These are phyloP conservation scores for Citrullus mucosospermus DNA, from an alignment of 306 rosid genomes.

Conservation along the genomic window DNA sequence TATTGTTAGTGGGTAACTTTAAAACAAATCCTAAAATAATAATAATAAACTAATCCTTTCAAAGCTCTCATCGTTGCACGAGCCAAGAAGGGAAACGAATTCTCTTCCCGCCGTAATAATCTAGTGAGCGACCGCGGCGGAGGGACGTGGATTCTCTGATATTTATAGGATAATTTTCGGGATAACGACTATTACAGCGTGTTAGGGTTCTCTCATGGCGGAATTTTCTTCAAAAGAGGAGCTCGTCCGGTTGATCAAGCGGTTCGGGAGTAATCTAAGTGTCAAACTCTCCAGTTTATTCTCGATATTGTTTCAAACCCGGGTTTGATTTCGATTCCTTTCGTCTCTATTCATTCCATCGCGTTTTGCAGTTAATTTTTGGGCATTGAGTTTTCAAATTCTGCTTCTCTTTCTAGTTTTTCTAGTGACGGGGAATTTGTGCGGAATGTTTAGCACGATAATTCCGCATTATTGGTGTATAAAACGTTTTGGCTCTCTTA, in stretches of 20 bases:
- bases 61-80: background rate
- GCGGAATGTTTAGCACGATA: background rate
- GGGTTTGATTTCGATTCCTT: constrained; percentile 23
- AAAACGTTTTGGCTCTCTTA: background rate
- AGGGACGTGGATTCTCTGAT: background rate
- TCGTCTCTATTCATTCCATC: background rate
- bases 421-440: background rate
- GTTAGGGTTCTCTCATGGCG: constrained; percentile 29
- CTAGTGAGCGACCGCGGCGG: background rate
- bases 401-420: constrained; percentile 10
- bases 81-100: background rate
- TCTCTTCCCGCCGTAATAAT: background rate
- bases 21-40: too few species aligned
- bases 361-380: background rate
- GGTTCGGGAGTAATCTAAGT: constrained; percentile 53
- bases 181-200: background rate
- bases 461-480: background rate
- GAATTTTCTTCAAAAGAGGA: constrained; percentile 66
- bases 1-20: too few species aligned
- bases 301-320: constrained; percentile 37
- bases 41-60: too few species aligned
- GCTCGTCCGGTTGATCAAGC: constrained; percentile 61
- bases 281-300: constrained; percentile 57
- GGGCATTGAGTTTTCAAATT: constrained; percentile 11
- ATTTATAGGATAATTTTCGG: too few species aligned